Base-by-base conservation (phyloP, 1,284 basidiomycete species). In the Boletellus sp. region DNA sequence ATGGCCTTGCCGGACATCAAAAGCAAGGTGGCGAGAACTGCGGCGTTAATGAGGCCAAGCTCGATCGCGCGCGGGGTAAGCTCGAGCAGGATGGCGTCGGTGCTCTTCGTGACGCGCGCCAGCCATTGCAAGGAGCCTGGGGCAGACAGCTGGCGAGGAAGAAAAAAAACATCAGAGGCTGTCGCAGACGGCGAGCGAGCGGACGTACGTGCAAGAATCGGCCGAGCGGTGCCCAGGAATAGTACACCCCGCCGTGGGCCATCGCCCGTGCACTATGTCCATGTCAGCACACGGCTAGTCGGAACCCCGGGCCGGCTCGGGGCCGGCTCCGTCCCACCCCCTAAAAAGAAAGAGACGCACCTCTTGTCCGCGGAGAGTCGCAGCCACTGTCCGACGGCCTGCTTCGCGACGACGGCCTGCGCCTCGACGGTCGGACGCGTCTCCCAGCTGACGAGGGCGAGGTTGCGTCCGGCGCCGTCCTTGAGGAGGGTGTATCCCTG, bases 391-490 rank as follows among this genome's bases (percentile, higher is more conserved):
- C 68, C 69, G 22, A 77, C 70, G 19, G 67, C 60, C 59, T 79
- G 78, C 55, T 78, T 81, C 4, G 70, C 58, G n/a, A 80, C 60
- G 15, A 75, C 58, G 10, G 74, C 74, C 12, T 77, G 78, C 42
- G 82, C 73, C 60, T 87, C 83, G 35, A 86, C 68, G 24, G 73
- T 72, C 6, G 83, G 76, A 26, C 73, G 73, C 2, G 69, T 64
- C 57, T 74, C 74, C 83, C 85, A 86, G 58, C 83, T 81, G 50
- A 86, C 62, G 61, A 83, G 72, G 3, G 79, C 81, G 46, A 82
- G 62, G 42, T 72, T 77, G 50, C 71, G 72, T 24, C 74, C 74
- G 35, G 77, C 72, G 11, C 68, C 65, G 58, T 80, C 77, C 58
- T 79, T 81, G 60, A 81, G 70, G 24, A 79, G 68, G 7, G 83